A percentile compares a stretch with the other conserved stretches of the same genome.
These are phyloP conservation scores for Isabelozyma rhagii DNA, from an alignment of 805 yeast species.

Conservation along the genomic window DNA sequence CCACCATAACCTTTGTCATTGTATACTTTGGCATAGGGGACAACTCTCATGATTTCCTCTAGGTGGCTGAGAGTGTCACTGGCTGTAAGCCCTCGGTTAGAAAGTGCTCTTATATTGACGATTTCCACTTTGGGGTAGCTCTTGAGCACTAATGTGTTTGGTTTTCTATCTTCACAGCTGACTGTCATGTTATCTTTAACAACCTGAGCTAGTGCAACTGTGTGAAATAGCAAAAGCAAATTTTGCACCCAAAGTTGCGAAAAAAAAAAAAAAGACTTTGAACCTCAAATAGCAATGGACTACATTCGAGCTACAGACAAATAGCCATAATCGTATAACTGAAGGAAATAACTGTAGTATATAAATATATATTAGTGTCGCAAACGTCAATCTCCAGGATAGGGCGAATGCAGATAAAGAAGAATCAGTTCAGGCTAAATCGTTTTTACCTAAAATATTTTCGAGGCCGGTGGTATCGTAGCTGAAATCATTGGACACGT, in stretches of 20 bases:
- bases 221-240: neutral
- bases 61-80: neutral
- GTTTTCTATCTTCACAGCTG: too few relatives aligned
- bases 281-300: too few relatives aligned
- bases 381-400: neutral
- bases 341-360: too few relatives aligned
- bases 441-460: slow-evolving; percentile 8
- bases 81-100: neutral
- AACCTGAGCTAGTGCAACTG: neutral
- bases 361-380: too few relatives aligned
- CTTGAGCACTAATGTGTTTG: too few relatives aligned
- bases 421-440: neutral
- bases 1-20: neutral
- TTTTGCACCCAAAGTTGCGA: neutral
- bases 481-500: slow-evolving; percentile 3
- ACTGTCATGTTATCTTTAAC: too few relatives aligned
- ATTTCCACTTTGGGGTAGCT: neutral
- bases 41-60: neutral
- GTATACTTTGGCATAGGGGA: neutral
- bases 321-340: too few relatives aligned
- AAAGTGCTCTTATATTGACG: neutral
- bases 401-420: too few relatives aligned
- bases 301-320: too few relatives aligned
- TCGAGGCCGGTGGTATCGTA: slow-evolving; percentile 11
- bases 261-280: too few relatives aligned